Base-by-base conservation (phyloP, 2,329 filamentous ascomycete species). In the Venturia carpophila region DNA sequence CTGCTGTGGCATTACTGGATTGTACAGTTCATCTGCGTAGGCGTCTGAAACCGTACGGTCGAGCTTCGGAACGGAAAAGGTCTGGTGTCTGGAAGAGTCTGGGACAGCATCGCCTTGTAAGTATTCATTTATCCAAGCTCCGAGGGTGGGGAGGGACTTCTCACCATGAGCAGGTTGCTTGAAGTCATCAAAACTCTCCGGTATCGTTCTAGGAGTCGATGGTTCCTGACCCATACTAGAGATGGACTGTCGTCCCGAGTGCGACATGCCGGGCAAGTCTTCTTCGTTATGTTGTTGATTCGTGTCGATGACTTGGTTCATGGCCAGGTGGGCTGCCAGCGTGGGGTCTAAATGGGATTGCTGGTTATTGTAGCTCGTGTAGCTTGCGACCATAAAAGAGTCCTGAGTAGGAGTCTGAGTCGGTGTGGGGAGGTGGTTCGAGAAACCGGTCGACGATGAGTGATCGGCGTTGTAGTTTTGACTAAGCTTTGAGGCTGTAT, bases 31-130 rank as follows among this genome's bases (percentile, higher is more conserved):
- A 74, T 96, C 92, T 71, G 86, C 83, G 72, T 90, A 93, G 62
- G 91, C 83, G 72, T 95, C 91, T 21, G 91, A 93, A 78, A 94
- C 91, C 0, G 92, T 94, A 65, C 91, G 84, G 69, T 92, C 88
- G 68, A 96, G 83, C 76, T 93, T 94, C 34, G 92, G 89, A 69
- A 71, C 68, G 27, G 91, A 88, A 68, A 71, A 69, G 43, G 69
- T 67, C 62, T 74, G 75, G 67, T 73, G 43, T 62, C 45, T 62
- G 24, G 56, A 69, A 66, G 74, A 82, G 77, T 85, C 82, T 86
- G 80, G 71, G 75, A 79, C 75, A 72, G 79, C 75, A 77, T 81
- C 77, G 74, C 80, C 77, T 73, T 78, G 87, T 92, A 86, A 92
- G 88, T 84, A 86, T 73, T 84, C 78, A 76, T 84, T 78, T 78